phyloP scores from a whole-genome alignment of 2,329 filamentous ascomycete genomes.

The Neonectria coccinea region DNA sequence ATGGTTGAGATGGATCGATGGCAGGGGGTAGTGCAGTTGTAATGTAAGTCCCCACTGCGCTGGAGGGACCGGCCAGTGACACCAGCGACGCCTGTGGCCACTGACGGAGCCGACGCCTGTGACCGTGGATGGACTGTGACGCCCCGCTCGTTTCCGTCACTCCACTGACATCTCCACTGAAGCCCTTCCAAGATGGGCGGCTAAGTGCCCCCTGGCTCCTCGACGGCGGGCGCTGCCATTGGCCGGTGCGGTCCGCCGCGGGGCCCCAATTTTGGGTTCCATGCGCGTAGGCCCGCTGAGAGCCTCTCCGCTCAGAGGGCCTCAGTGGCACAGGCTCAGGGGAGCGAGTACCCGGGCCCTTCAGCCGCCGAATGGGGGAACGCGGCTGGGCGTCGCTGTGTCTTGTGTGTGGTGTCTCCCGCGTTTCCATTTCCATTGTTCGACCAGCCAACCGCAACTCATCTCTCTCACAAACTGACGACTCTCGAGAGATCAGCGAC shows the following conservation, averaged over 20 bases:
- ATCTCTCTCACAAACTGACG: conserved; percentile 10
- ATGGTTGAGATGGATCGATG: neutral
- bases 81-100: neutral
- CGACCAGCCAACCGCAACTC: conserved; percentile 17
- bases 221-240: conserved; percentile 24
- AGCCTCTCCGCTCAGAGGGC: conserved; percentile 28
- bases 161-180: conserved; percentile 24
- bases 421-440: conserved; percentile 36
- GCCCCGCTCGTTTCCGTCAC: conserved; percentile 16
- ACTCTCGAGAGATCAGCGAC: neutral
- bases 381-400: conserved; percentile 24
- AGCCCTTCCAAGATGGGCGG: conserved; percentile 36
- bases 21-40: neutral
- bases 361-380: conserved; percentile 43
- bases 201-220: conserved; percentile 38
- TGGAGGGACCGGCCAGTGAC: neutral
- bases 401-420: conserved; percentile 12
- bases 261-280: conserved; percentile 45
- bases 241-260: conserved; percentile 31
- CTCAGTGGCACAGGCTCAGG: conserved; percentile 39
- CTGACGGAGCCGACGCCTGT: too few species aligned
- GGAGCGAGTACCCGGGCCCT: conserved; percentile 25
- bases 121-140: neutral
- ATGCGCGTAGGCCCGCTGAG: conserved; percentile 33
- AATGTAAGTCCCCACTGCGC: neutral